Conservation (phyloP, 2,329 filamentous ascomycete genomes). For the Pezicula radicicola region DNA sequence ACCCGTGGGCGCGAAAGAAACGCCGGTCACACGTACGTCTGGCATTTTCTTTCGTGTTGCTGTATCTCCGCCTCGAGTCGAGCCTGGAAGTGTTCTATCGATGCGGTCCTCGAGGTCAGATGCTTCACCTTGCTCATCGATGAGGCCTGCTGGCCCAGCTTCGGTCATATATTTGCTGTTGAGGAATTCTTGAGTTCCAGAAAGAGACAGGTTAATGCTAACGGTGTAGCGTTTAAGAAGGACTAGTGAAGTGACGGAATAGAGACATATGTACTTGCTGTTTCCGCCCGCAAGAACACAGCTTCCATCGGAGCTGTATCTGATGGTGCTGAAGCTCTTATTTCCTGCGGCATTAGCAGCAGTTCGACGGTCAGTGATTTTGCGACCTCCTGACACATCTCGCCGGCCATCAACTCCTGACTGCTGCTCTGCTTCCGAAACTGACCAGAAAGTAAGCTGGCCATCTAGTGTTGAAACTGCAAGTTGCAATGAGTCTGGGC, state of each 20-base stretch:
- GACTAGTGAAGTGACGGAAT: constrained; percentile 90
- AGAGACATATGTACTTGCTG: constrained; percentile 98
- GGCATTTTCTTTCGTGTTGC: constrained; percentile 73
- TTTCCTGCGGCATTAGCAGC: constrained; percentile 88
- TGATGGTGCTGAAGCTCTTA: constrained; percentile 84
- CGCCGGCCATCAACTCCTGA: constrained; percentile 84
- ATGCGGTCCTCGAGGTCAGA: constrained; percentile 85
- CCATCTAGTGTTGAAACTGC: constrained; percentile 92
- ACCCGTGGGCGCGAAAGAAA: constrained; percentile 86
- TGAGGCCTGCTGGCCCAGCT: constrained; percentile 77
- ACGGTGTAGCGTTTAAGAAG: constrained; percentile 94
- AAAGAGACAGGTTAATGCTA: constrained; percentile 90
- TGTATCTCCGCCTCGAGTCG: constrained; percentile 79
- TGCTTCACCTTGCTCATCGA: constrained; percentile 84
- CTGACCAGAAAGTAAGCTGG: constrained; percentile 91
- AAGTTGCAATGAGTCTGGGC: constrained; percentile 87
- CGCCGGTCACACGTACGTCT: constrained; percentile 79
- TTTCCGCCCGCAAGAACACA: constrained; percentile 90
- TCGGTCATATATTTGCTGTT: constrained; percentile 92
- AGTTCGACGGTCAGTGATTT: constrained; percentile 80
- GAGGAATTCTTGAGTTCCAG: constrained; percentile 94
- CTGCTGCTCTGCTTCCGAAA: constrained; percentile 83
- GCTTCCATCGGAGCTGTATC: constrained; percentile 88
- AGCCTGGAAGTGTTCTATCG: constrained; percentile 77
- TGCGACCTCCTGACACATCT: constrained; percentile 90